phyloP scores from a whole-genome alignment of 352 stramenopile species.

The Pythium phragmiticola region DNA sequence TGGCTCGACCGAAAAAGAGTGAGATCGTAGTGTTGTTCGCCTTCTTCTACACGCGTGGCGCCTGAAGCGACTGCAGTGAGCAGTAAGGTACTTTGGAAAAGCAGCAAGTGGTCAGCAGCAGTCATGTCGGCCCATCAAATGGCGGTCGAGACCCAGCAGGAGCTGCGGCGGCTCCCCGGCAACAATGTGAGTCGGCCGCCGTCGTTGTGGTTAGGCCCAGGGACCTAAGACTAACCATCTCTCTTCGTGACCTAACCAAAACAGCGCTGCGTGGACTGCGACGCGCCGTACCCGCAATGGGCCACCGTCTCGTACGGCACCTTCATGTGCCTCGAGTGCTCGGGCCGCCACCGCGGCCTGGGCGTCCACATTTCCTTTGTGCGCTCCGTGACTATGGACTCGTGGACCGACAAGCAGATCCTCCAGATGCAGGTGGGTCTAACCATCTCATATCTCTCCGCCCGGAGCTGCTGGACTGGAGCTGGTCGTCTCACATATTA shows the following conservation, averaged over 20 bases:
- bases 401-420: slow-evolving; percentile 87
- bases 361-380: slow-evolving; percentile 94
- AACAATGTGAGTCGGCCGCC: slow-evolving; percentile 65
- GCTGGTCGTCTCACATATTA: slow-evolving; percentile 7
- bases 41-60: slow-evolving; percentile 1
- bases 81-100: too few species aligned
- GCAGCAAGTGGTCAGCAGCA: neutral
- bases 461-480: neutral
- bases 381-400: slow-evolving; percentile 84
- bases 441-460: neutral
- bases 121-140: slow-evolving; percentile 71
- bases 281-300: slow-evolving; percentile 93
- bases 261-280: slow-evolving; percentile 91
- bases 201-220: slow-evolving; percentile 6
- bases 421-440: slow-evolving; percentile 69
- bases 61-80: neutral
- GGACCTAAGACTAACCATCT: slow-evolving; percentile 5
- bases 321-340: slow-evolving; percentile 96
- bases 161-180: slow-evolving; percentile 74
- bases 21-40: slow-evolving; percentile 6
- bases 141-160: slow-evolving; percentile 82
- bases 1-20: slow-evolving; percentile 5
- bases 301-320: slow-evolving; percentile 94
- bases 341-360: slow-evolving; percentile 88
- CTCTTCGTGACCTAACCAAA: neutral